These are phyloP conservation scores for Ailanthus altissimus DNA, from an alignment of 345 rosid genomes.

Conservation along the genomic window DNA sequence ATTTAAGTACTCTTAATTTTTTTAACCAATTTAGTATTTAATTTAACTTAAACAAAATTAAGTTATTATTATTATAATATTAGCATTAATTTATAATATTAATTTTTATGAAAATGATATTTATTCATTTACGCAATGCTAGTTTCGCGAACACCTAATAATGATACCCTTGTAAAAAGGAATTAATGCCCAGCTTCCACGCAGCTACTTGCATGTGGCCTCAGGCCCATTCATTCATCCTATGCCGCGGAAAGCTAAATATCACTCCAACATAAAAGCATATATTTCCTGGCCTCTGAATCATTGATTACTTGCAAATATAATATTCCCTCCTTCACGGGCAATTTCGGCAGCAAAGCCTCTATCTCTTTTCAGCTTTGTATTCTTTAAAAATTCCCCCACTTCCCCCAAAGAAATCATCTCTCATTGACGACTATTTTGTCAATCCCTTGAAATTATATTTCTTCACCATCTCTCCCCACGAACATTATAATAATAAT, in stretches of 20 bases:
- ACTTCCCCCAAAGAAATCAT: no score
- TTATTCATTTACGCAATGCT: no score
- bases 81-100: no score
- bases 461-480: not conserved
- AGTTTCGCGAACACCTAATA: no score
- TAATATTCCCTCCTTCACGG: not conserved
- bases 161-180: not conserved
- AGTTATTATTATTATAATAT: no score
- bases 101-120: no score
- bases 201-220: not conserved
- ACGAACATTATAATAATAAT: constrained; percentile 15
- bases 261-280: not conserved
- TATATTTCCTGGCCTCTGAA: not conserved
- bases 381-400: no score
- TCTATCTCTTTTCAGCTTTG: not conserved
- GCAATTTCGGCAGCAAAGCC: no score
- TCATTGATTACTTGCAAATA: not conserved
- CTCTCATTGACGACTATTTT: no score
- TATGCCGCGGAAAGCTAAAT: not conserved
- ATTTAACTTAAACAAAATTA: no score
- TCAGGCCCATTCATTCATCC: not conserved
- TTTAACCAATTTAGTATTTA: no score
- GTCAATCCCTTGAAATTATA: not conserved
- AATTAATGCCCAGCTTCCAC: not conserved
- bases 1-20: no score